Conservation (phyloP, 2,329 filamentous ascomycete genomes). For the Epichloe aotearoae region DNA sequence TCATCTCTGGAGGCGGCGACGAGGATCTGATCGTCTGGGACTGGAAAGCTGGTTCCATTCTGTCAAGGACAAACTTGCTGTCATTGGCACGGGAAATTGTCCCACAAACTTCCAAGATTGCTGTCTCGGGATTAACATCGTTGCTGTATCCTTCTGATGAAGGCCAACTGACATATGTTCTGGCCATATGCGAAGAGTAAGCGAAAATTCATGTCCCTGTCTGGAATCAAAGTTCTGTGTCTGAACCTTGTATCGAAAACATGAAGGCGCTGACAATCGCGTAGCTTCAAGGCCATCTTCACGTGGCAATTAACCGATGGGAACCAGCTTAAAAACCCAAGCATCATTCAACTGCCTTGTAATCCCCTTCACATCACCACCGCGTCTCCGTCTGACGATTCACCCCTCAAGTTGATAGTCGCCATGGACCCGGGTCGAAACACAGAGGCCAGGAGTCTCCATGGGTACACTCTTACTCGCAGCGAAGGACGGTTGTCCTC, state of each 20-base stretch:
- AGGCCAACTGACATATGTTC: conserved; percentile 23
- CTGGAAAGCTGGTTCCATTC: conserved; percentile 48
- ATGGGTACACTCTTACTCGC: conserved; percentile 18
- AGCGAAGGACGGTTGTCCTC: conserved; percentile 20
- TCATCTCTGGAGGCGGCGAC: conserved; percentile 84
- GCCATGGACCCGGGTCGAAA: conserved; percentile 25
- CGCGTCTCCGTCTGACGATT: conserved; percentile 10
- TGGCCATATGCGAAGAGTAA: conserved; percentile 47
- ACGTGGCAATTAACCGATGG: conserved; percentile 40
- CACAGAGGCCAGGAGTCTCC: conserved; percentile 16
- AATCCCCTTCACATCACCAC: conserved; percentile 46
- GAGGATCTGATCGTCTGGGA: conserved; percentile 68
- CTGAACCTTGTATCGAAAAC: not conserved
- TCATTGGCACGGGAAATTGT: conserved; percentile 24
- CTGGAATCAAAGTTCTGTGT: conserved; percentile 9
- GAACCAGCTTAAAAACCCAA: conserved; percentile 34
- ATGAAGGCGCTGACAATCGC: not conserved
- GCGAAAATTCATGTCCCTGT: conserved; percentile 5
- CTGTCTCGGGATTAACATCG: conserved; percentile 31
- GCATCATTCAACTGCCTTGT: conserved; percentile 41
- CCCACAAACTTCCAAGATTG: conserved; percentile 27
- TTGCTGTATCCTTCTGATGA: conserved; percentile 18
- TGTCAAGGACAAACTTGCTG: conserved; percentile 41
- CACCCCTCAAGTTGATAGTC: conserved; percentile 21
- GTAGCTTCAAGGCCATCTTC: conserved; percentile 49